Evolutionary conservation across 2,329 filamentous ascomycete genomes (phyloP).

Genomic region (Tolypocladium ophioglossoides): DNA sequence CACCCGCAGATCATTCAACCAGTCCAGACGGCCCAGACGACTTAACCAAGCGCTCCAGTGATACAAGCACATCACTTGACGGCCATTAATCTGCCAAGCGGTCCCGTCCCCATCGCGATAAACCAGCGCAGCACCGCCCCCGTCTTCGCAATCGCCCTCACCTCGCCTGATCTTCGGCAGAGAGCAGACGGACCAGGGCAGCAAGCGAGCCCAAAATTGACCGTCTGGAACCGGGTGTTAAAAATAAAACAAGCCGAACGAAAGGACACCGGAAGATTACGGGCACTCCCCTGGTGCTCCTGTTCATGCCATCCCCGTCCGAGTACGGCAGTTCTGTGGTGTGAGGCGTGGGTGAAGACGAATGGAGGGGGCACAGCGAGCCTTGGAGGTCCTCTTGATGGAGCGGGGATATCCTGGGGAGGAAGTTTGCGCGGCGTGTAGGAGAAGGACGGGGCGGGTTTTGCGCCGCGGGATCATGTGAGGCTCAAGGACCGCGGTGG

Average conservation of each 20-base stretch:
- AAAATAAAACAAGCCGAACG: background rate
- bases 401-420: background rate
- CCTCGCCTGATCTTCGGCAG: background rate
- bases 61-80: background rate
- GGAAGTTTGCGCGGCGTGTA: background rate
- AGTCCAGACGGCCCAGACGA: background rate
- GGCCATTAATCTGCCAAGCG: background rate
- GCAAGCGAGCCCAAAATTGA: background rate
- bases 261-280: background rate
- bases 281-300: background rate
- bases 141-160: background rate
- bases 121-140: background rate
- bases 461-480: background rate
- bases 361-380: background rate
- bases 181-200: background rate
- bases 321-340: background rate
- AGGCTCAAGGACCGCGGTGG: background rate
- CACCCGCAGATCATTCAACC: background rate
- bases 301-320: background rate
- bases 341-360: background rate
- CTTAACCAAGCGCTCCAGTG: background rate
- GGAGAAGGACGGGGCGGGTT: background rate
- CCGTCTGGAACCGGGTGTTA: background rate
- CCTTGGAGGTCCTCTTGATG: background rate
- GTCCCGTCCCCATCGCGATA: background rate